Base-by-base conservation (phyloP, 805 yeast genomes). In the Wickerhamomyces ciferrii region DNA sequence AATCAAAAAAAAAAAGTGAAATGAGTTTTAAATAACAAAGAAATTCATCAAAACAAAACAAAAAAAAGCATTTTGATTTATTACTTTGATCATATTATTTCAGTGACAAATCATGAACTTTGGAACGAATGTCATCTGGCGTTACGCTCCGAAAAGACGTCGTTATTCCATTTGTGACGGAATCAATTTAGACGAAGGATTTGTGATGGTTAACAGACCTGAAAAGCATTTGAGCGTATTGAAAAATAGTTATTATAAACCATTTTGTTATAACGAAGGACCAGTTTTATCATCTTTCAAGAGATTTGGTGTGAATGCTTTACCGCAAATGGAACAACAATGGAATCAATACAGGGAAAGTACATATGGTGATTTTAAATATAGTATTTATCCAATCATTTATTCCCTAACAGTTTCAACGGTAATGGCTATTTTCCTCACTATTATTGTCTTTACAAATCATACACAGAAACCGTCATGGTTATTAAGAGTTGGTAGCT, bases 351-450 rank as follows among this genome's bases (percentile, higher is more conserved):
- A 64, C 52, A 62, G 75, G 1, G 46, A 61, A 21, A 54, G 59
- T 4, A 57, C 63, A 49, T 61, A 65, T 5, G 81, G 82, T 2
- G 53, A 71, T 3, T 83, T 77, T 62, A 62, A 72, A 18, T 77
- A 76, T 58, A 74, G 84, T 42, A 70, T 83, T 17, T 84, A 76
- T 48, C 81, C 90, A 0, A 71, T 83, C 35, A 66, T 84, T 1
- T 80, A 81, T 57, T 75, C 87, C 0, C 59, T 84, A 19, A 74
- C 87, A 10, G 74, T 81, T 0, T 81, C 84, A 59, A 78, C 84
- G 7, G 84, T 84, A 18, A 75, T 84, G 5, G 76, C 85, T 3
- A 68, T 83, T 62, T 80, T 79, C 51, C 65, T 83, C 21, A 81
- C 90, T 0, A 63, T 86, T 10, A 73, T 84, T 44, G 79, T 83